Percentiles rank a stretch among this genome's conserved stretches.
Conservation (phyloP, 2,329 filamentous ascomycete genomes). For the Colletotrichum truncatum region DNA sequence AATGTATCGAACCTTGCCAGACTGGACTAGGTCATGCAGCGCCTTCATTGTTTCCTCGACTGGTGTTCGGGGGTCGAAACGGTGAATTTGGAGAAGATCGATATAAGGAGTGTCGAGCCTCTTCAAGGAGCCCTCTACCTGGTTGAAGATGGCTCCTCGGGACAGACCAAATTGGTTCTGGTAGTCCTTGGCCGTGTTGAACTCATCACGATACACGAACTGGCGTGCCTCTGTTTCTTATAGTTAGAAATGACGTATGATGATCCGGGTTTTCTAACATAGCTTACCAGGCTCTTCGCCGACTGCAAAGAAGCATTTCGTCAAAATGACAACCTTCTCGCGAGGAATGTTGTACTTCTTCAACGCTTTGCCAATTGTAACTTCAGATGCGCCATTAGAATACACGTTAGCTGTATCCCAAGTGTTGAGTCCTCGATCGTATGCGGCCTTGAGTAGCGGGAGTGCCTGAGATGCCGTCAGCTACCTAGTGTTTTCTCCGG, state of each 20-base stretch:
- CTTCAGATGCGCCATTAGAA: constrained; percentile 63
- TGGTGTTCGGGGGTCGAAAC: constrained; percentile 60
- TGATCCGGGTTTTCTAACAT: not conserved
- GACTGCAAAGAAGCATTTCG: constrained; percentile 63
- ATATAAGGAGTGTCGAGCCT: constrained; percentile 66
- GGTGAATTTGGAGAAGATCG: constrained; percentile 69
- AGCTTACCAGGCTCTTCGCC: constrained; percentile 51
- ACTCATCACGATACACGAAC: constrained; percentile 33
- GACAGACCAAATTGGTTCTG: constrained; percentile 58
- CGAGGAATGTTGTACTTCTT: constrained; percentile 66
- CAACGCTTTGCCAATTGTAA: constrained; percentile 66
- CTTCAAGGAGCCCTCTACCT: constrained; percentile 67
- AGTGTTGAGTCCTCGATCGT: constrained; percentile 70
- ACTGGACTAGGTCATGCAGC: constrained; percentile 66
- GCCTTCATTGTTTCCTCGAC: constrained; percentile 71
- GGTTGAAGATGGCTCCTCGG: constrained; percentile 72
- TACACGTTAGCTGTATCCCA: constrained; percentile 65
- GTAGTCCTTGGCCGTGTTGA: constrained; percentile 38
- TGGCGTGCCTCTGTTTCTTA: constrained; percentile 25
- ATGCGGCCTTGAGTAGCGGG: constrained; percentile 70
- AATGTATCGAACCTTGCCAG: constrained; percentile 65
- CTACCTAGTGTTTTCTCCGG: not conserved
- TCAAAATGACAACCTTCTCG: constrained; percentile 65
- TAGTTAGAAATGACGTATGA: accelerated
- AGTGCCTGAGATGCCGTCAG: constrained; percentile 47